phyloP scores from a whole-genome alignment of 495 filamentous ascomycete species.

The Evansstolkia leycettana region DNA sequence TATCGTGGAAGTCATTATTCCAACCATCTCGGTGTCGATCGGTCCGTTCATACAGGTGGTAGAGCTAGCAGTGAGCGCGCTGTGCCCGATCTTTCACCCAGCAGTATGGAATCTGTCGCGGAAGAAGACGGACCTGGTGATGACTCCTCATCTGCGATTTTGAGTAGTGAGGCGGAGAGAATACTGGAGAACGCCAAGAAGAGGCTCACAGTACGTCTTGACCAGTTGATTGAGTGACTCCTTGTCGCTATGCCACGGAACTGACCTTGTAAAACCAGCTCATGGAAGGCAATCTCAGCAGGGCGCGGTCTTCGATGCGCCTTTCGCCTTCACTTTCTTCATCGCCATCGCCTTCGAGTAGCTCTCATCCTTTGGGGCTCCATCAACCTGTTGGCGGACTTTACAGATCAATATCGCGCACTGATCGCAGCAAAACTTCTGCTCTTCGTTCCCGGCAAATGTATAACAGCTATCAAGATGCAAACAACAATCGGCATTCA shows the following conservation, averaged over 20 bases:
- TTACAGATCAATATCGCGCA: conserved; percentile 30
- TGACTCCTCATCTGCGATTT: conserved; percentile 52
- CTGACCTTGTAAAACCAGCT: conserved; percentile 42
- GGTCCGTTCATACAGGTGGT: too few species aligned
- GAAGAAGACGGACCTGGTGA: conserved; percentile 29
- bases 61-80: too few species aligned
- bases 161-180: conserved; percentile 74
- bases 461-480: conserved; percentile 23
- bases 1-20: too few species aligned
- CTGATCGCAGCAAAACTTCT: conserved; percentile 26
- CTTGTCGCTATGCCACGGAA: neutral
- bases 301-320: conserved; percentile 63
- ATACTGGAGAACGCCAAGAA: conserved; percentile 87
- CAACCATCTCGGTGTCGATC: too few species aligned
- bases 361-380: conserved; percentile 13
- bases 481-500: conserved; percentile 34
- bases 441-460: conserved; percentile 25
- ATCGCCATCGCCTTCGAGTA: conserved; percentile 26
- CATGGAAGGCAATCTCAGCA: conserved; percentile 80
- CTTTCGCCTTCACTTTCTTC: conserved; percentile 45
- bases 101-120: conserved; percentile 12
- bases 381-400: conserved; percentile 26
- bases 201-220: conserved; percentile 62
- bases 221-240: too few species aligned
- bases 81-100: too few species aligned